Evolutionary conservation across 495 filamentous ascomycete species (phyloP), one percentile per base, ranked within the genome.

Genomic region (Chaetomium fimeti): DNA sequence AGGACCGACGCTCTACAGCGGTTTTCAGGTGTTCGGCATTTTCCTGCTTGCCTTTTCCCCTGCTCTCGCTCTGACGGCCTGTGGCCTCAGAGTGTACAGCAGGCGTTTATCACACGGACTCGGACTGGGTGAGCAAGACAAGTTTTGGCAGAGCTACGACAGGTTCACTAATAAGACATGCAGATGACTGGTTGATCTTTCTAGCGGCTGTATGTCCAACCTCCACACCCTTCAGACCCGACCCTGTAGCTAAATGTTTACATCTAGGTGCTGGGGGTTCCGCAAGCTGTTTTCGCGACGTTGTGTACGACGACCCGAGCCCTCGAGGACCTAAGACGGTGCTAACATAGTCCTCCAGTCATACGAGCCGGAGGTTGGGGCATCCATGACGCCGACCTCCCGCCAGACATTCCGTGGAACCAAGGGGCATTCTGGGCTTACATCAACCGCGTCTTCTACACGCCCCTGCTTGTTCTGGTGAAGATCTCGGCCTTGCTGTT

Each of bases 401-500:
- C 83, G 13, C 71, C 60, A 12, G 71, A 72, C 40, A 43, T 18
- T 6, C 67, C 73, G 28, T 43, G 54, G 20, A 69, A 71, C 38
- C 68, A 72, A 5, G 74, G 75, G 22, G 62, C 69, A 13, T 75
- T 76, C 60, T 77, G 75, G 72, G 74, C 82, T 66, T 83, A 81
- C 38, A 76, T 81, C 7, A 78, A 80, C 58, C 82, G 87, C 61
- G 69, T 87, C 53, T 67, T 87, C 27, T 88, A 88, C 71, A 86
- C 84, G 64, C 84, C 85, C 0, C 77, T 85, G 60, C 75, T 89
- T 43, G 79, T 82, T n/a, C 68, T 84, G 3, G 80, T 84, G 60
- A 87, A 88, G 67, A 68, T 80, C 2, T 83, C 80, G 2, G 76
- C 87, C 72, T 73, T 88, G 71, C 65, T 86, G 74, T 78, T 85